Evolutionary conservation across 1,284 basidiomycete species (phyloP).

Genomic region (Gomphus bonarii): DNA sequence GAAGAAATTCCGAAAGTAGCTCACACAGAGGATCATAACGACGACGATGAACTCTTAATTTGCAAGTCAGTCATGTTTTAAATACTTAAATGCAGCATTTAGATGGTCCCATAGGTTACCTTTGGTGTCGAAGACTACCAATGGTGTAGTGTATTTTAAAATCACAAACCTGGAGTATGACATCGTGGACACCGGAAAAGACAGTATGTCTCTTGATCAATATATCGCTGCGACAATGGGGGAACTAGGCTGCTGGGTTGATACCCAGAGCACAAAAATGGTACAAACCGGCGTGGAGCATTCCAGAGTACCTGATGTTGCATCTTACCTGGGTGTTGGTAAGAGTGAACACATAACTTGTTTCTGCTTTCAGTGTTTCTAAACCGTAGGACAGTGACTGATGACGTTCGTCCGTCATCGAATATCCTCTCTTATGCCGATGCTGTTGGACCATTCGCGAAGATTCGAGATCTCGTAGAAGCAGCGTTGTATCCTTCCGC

Average conservation of each 20-base stretch:
- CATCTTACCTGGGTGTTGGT: slow-evolving; percentile 47
- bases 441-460: slow-evolving; percentile 15
- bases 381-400: background rate
- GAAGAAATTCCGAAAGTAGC: slow-evolving; percentile 23
- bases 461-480: slow-evolving; percentile 40
- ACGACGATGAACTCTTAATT: slow-evolving; percentile 7
- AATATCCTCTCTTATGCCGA: background rate
- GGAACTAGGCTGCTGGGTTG: slow-evolving; percentile 81
- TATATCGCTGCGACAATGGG: slow-evolving; percentile 46
- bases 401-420: background rate
- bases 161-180: slow-evolving; percentile 72
- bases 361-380: background rate
- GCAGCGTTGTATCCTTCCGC: slow-evolving; percentile 47
- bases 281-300: slow-evolving; percentile 74
- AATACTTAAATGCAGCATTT: background rate
- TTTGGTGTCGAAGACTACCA: slow-evolving; percentile 12
- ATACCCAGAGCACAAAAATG: slow-evolving; percentile 63
- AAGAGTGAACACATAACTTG: slow-evolving; percentile 13
- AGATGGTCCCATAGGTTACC: slow-evolving; percentile 5
- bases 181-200: slow-evolving; percentile 28
- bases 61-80: background rate
- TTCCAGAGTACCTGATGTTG: slow-evolving; percentile 50
- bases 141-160: slow-evolving; percentile 61
- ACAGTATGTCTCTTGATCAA: slow-evolving; percentile 27
- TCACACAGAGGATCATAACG: slow-evolving; percentile 17